Conservation (phyloP, 2,329 filamentous ascomycete species). For the Coleophoma cylindrospora region DNA sequence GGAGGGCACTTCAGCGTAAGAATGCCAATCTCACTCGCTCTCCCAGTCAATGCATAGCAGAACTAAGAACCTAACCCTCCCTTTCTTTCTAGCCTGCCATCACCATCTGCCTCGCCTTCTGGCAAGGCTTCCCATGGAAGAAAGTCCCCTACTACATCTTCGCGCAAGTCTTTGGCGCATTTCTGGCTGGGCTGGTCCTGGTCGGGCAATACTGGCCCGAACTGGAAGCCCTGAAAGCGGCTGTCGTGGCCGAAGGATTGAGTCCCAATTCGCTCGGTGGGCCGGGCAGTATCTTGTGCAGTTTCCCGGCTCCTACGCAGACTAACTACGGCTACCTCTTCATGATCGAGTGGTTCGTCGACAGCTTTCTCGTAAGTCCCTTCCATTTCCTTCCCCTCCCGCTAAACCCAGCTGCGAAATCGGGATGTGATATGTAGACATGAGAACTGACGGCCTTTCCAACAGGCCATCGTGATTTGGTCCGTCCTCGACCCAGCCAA, state of each 20-base stretch:
- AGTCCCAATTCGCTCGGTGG: slow-evolving; percentile 39
- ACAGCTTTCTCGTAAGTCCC: slow-evolving; percentile 41
- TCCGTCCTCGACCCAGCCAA: slow-evolving; percentile 52
- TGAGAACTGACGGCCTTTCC: not conserved
- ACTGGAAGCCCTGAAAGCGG: slow-evolving; percentile 34
- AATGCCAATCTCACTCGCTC: no score
- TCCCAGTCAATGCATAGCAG: no score
- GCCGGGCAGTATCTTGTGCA: slow-evolving; percentile 48
- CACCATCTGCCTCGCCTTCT: slow-evolving; percentile 39
- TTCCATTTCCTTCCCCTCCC: not conserved
- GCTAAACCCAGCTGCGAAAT: no score
- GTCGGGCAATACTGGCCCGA: slow-evolving; percentile 53
- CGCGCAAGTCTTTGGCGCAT: slow-evolving; percentile 50
- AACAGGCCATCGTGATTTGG: slow-evolving; percentile 49
- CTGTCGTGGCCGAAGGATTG: slow-evolving; percentile 21
- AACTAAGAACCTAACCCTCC: no score
- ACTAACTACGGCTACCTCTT: slow-evolving; percentile 51
- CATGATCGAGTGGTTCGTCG: slow-evolving; percentile 54
- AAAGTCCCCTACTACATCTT: slow-evolving; percentile 54
- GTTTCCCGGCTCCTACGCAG: slow-evolving; percentile 44
- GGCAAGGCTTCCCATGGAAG: slow-evolving; percentile 54
- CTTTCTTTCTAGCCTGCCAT: slow-evolving; percentile 31
- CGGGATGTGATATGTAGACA: no score
- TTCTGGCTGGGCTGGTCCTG: slow-evolving; percentile 48
- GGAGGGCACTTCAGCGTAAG: slow-evolving; percentile 47